phyloP scores from a whole-genome alignment of 495 filamentous ascomycete genomes.

The Tuber microsphaerosporum region DNA sequence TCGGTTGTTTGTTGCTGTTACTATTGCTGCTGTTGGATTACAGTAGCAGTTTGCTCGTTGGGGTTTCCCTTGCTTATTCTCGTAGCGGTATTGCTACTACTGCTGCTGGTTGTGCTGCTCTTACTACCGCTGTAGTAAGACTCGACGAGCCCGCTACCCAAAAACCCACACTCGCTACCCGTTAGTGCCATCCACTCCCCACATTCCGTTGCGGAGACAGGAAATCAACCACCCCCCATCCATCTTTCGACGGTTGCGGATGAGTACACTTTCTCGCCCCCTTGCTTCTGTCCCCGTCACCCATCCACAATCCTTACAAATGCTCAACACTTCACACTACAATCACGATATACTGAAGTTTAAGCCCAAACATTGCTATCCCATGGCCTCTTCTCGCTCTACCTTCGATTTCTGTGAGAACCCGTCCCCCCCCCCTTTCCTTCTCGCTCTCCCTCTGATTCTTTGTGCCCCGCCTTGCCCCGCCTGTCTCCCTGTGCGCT shows the following conservation, averaged over 20 bases:
- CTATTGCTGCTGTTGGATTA: neutral
- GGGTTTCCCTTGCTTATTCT: neutral
- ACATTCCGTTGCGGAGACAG: slow-evolving; percentile 38
- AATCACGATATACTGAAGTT: slow-evolving; percentile 38
- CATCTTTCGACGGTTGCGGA: slow-evolving; percentile 13
- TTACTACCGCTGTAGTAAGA: neutral
- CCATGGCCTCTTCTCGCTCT: slow-evolving; percentile 34
- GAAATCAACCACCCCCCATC: slow-evolving; percentile 30
- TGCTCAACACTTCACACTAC: slow-evolving; percentile 40
- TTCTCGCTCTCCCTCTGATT: neutral
- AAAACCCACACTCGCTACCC: slow-evolving; percentile 11
- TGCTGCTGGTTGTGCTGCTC: neutral
- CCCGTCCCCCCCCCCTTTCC: neutral
- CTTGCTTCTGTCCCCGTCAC: slow-evolving; percentile 19
- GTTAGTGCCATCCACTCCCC: slow-evolving; percentile 33
- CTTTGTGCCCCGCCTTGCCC: slow-evolving; percentile 1
- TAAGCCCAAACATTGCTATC: slow-evolving; percentile 33
- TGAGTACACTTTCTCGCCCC: slow-evolving; percentile 35
- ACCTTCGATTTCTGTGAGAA: slow-evolving; percentile 32
- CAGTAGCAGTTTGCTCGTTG: neutral
- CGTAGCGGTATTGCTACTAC: neutral
- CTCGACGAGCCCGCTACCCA: slow-evolving; percentile 23
- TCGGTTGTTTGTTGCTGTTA: neutral
- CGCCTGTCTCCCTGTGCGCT: neutral
- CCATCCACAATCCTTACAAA: slow-evolving; percentile 33